Conservation (phyloP, 768 basidiomycete species). For the Lactarius pseudohatsudake region DNA sequence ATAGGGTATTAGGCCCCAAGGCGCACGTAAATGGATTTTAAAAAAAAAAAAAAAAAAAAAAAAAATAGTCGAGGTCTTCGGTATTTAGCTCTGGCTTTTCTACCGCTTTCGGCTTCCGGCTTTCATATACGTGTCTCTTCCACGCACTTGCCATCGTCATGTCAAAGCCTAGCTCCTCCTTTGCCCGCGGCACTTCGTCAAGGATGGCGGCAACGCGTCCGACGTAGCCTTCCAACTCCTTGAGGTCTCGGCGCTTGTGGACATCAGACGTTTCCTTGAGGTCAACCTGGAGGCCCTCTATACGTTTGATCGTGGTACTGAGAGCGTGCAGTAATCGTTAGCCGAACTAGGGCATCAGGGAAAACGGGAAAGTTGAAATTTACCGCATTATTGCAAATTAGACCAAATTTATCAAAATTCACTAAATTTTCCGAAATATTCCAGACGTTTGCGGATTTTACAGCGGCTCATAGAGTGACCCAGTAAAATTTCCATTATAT, state of each 20-base stretch:
- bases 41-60: too few species aligned
- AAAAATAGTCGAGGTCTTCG: too few species aligned
- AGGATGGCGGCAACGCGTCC: not conserved
- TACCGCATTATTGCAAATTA: too few species aligned
- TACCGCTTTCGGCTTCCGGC: conserved; percentile 12
- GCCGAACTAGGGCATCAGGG: too few species aligned
- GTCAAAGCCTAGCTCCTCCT: conserved; percentile 18
- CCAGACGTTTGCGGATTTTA: too few species aligned
- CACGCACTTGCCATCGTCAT: conserved; percentile 10
- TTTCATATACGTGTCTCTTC: conserved; percentile 11
- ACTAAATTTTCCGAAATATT: too few species aligned
- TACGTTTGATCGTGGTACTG: conserved; percentile 10
- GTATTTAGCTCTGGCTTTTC: conserved; percentile 22
- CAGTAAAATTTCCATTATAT: too few species aligned
- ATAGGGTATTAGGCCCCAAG: too few species aligned
- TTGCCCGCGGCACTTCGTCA: conserved; percentile 9
- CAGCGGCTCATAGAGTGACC: too few species aligned
- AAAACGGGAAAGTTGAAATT: too few species aligned
- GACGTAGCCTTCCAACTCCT: conserved; percentile 2
- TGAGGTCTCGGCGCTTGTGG: conserved; percentile 16
- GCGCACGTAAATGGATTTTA: too few species aligned
- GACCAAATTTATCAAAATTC: too few species aligned
- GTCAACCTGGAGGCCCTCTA: not conserved
- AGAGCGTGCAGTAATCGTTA: not conserved
- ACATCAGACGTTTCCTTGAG: conserved; percentile 7